These are phyloP conservation scores for Naematelia aurantialba DNA, from an alignment of 768 basidiomycete genomes.

Conservation along the genomic window DNA sequence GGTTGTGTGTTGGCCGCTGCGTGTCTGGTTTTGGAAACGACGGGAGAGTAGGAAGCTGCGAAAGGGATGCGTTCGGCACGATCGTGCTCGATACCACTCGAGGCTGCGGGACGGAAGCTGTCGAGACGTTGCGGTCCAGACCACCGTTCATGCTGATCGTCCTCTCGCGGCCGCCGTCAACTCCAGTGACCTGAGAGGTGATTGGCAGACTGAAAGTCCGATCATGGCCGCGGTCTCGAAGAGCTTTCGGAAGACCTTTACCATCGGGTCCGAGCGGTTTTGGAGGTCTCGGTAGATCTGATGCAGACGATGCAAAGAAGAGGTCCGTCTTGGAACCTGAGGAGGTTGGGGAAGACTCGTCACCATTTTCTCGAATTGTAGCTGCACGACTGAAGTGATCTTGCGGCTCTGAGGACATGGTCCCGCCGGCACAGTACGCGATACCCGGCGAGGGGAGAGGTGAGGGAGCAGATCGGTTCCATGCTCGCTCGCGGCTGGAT, in stretches of 20 bases:
- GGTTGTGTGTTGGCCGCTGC: slow-evolving; percentile 4
- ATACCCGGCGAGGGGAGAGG: slow-evolving; percentile 15
- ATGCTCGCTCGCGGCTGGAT: slow-evolving; percentile 13
- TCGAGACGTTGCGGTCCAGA: background rate
- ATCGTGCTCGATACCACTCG: background rate
- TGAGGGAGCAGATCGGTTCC: slow-evolving; percentile 10
- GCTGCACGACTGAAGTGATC: background rate
- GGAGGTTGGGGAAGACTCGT: slow-evolving; percentile 31
- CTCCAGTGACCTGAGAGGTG: background rate
- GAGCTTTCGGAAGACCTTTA: slow-evolving; percentile 17
- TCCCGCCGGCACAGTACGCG: slow-evolving; percentile 1
- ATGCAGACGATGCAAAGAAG: slow-evolving; percentile 37
- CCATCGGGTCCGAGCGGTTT: slow-evolving; percentile 32
- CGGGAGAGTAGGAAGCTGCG: slow-evolving; percentile 8
- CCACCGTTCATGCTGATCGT: background rate
- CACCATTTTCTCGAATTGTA: slow-evolving; percentile 9
- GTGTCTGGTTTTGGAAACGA: slow-evolving; percentile 3
- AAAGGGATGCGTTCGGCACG: background rate
- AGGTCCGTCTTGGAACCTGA: slow-evolving; percentile 42
- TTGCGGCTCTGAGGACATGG: background rate
- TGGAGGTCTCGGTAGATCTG: slow-evolving; percentile 39
- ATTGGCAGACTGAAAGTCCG: slow-evolving; percentile 2
- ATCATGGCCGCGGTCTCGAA: slow-evolving; percentile 1
- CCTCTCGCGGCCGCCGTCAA: background rate
- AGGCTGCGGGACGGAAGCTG: background rate